phyloP scores from a whole-genome alignment of 2,329 filamentous ascomycete species.

The Pseudophaeomoniella oleicola region DNA sequence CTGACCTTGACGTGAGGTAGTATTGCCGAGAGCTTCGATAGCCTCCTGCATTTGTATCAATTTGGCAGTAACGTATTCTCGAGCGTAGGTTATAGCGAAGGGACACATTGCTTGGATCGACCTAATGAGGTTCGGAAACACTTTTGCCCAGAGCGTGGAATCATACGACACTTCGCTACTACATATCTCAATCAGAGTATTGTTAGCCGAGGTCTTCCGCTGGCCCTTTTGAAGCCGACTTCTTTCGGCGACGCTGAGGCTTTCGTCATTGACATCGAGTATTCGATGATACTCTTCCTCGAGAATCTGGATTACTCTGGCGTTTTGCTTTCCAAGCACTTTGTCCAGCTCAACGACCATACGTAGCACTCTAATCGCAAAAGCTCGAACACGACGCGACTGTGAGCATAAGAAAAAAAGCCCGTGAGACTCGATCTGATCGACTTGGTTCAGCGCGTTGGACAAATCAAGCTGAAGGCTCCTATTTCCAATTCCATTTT shows the following conservation, averaged over 20 bases:
- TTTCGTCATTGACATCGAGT: constrained; percentile 84
- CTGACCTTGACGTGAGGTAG: constrained; percentile 36
- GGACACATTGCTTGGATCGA: constrained; percentile 84
- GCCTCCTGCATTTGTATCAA: constrained; percentile 85
- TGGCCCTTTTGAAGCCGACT: constrained; percentile 85
- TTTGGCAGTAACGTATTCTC: constrained; percentile 84
- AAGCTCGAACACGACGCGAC: constrained; percentile 73
- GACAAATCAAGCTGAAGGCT: constrained; percentile 72
- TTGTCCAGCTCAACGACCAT: constrained; percentile 89
- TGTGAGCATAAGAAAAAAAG: constrained; percentile 96
- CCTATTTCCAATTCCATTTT: constrained; percentile 50
- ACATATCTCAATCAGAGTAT: constrained; percentile 82
- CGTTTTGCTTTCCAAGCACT: constrained; percentile 66
- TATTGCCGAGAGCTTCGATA: constrained; percentile 67
- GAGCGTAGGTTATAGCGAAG: constrained; percentile 76
- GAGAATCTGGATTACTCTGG: constrained; percentile 77
- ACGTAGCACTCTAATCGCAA: constrained; percentile 81
- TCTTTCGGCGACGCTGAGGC: constrained; percentile 78
- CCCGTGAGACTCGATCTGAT: constrained; percentile 92
- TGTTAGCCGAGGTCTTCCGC: constrained; percentile 67
- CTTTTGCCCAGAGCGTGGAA: constrained; percentile 90
- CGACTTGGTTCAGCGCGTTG: constrained; percentile 80
- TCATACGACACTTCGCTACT: constrained; percentile 93
- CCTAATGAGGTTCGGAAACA: constrained; percentile 88
- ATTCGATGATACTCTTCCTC: constrained; percentile 80